These are phyloP conservation scores for Hortiboletus flavorubellus DNA, from an alignment of 768 basidiomycete species.

Conservation along the genomic window DNA sequence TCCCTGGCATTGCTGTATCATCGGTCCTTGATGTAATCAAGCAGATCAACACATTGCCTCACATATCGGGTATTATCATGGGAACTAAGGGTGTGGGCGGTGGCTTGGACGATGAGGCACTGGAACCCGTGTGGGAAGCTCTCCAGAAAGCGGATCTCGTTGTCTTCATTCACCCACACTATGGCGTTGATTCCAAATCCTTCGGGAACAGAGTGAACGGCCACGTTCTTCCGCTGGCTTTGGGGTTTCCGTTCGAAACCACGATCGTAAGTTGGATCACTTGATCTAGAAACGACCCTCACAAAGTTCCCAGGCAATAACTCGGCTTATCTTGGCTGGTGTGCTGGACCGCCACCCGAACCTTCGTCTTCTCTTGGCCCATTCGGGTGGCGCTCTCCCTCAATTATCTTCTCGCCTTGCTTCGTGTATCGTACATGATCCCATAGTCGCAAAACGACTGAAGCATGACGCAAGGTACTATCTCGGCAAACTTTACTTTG, in stretches of 20 bases:
- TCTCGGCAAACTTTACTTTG: conserved; percentile 74
- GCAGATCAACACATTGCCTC: conserved; percentile 61
- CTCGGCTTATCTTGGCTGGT: conserved; percentile 78
- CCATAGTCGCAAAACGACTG: conserved; percentile 67
- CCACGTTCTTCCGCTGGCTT: conserved; percentile 81
- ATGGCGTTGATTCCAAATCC: conserved; percentile 68
- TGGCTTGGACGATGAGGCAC: conserved; percentile 73
- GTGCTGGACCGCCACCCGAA: conserved; percentile 75
- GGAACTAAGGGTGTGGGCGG: conserved; percentile 75
- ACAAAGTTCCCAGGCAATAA: conserved; percentile 49
- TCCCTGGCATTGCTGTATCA: conserved; percentile 53
- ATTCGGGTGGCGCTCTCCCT: conserved; percentile 83
- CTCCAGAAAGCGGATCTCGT: conserved; percentile 67
- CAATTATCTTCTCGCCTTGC: conserved; percentile 81
- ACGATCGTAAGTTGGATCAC: conserved; percentile 57
- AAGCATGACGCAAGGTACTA: conserved; percentile 83
- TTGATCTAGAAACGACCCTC: conserved; percentile 1
- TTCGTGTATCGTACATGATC: conserved; percentile 84
- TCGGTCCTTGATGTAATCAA: conserved; percentile 61
- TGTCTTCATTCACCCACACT: conserved; percentile 85
- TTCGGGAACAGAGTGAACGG: conserved; percentile 82
- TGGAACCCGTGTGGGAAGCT: conserved; percentile 82
- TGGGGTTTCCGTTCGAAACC: conserved; percentile 90
- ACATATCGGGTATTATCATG: conserved; percentile 77
- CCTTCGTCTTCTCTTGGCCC: conserved; percentile 77